Conservation (phyloP, 2,329 filamentous ascomycete species). For the Talaromyces sp. region DNA sequence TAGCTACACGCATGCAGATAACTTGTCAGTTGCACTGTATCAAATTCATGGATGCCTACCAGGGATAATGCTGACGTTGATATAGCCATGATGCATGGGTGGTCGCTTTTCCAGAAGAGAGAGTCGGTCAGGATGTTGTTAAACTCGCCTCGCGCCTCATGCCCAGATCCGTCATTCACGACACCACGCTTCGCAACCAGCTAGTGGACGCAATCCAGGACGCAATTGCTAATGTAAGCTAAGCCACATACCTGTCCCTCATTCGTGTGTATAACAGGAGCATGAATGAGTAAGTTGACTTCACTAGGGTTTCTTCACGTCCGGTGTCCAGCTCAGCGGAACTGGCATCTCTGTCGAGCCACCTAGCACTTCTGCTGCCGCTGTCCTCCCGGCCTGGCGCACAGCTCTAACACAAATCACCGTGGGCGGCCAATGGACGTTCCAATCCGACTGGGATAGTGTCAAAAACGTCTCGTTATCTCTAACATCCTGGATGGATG, state of each 20-base stretch:
- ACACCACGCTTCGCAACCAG: conserved; percentile 2
- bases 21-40: conserved; percentile 17
- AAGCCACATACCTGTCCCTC: background rate
- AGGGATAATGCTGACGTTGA: background rate
- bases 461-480: background rate
- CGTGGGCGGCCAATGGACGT: conserved; percentile 19
- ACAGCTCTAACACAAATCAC: conserved; percentile 31
- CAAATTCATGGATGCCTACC: background rate
- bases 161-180: conserved; percentile 20
- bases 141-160: conserved; percentile 24
- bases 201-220: background rate
- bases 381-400: conserved; percentile 39
- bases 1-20: conserved; percentile 21
- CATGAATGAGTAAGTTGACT: background rate
- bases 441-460: background rate
- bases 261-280: background rate
- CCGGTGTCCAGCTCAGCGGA: background rate
- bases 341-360: background rate
- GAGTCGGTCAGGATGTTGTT: conserved; percentile 17
- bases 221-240: background rate
- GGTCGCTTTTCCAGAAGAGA: conserved; percentile 20
- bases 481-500: background rate
- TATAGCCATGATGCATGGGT: conserved; percentile 20
- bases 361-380: conserved; percentile 23
- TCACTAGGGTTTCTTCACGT: background rate